Conservation (phyloP, 2,329 filamentous ascomycete genomes). For the Coccinonectria pachysandricola region DNA sequence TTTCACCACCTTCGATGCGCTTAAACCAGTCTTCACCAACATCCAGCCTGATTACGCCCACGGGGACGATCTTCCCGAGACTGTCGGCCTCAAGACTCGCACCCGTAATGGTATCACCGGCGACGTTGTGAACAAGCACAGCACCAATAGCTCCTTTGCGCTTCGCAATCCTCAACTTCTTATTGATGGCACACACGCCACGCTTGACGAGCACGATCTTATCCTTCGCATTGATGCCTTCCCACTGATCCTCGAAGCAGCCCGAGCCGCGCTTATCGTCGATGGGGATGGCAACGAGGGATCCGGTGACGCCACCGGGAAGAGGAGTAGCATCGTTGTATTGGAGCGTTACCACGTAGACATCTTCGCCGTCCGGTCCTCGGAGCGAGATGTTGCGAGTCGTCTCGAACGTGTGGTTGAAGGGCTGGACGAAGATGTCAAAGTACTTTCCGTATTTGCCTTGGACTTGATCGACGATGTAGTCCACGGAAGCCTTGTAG, state of each 20-base stretch:
- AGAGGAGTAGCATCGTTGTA: conserved; percentile 32
- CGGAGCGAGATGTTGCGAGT: conserved; percentile 32
- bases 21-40: conserved; percentile 26
- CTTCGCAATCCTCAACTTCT: conserved; percentile 29
- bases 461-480: conserved; percentile 36
- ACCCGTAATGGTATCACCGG: conserved; percentile 30
- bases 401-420: conserved; percentile 35
- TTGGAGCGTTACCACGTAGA: conserved; percentile 29
- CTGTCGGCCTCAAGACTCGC: conserved; percentile 43
- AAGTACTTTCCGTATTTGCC: conserved; percentile 30
- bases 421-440: conserved; percentile 35
- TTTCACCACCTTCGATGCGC: conserved; percentile 23
- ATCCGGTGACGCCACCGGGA: conserved; percentile 20
- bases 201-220: conserved; percentile 34
- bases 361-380: conserved; percentile 34
- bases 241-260: conserved; percentile 30
- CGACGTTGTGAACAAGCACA: conserved; percentile 52
- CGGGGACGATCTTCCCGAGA: conserved; percentile 24
- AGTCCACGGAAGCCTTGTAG: conserved; percentile 48
- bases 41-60: conserved; percentile 26
- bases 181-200: conserved; percentile 28
- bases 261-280: conserved; percentile 22
- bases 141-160: conserved; percentile 30
- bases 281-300: conserved; percentile 23
- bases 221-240: conserved; percentile 26